Percentiles rank a stretch among this genome's conserved stretches.
These are phyloP conservation scores for Aureobasidium sp. DNA, from an alignment of 2,329 filamentous ascomycete species.

Conservation along the genomic window DNA sequence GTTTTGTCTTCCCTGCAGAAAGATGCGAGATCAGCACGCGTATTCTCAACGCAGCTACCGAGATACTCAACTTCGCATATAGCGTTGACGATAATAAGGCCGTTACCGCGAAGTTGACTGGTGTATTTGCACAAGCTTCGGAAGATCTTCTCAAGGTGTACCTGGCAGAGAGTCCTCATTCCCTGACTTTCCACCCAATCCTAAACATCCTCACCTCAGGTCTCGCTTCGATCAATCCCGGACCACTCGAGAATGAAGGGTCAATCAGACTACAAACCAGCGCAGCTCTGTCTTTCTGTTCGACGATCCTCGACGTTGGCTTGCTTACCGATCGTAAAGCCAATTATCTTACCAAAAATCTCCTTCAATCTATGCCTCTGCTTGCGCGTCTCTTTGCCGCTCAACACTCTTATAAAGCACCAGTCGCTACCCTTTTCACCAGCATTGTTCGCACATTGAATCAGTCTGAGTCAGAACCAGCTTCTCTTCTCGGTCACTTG, in stretches of 20 bases:
- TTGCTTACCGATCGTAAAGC: constrained; percentile 56
- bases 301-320: constrained; percentile 63
- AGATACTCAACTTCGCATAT: constrained; percentile 64
- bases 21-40: constrained; percentile 60
- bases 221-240: constrained; percentile 24
- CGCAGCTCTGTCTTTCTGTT: constrained; percentile 58
- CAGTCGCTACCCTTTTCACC: constrained; percentile 63
- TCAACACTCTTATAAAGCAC: constrained; percentile 57
- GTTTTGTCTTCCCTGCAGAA: constrained; percentile 62
- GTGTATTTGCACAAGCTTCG: constrained; percentile 64
- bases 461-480: constrained; percentile 60
- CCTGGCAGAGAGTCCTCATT: constrained; percentile 60
- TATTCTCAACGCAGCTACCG: constrained; percentile 63
- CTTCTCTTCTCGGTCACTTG: constrained; percentile 88
- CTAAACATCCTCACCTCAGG: constrained; percentile 60
- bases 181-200: constrained; percentile 70
- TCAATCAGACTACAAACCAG: constrained; percentile 44
- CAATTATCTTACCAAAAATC: constrained; percentile 56
- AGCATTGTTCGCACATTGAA: constrained; percentile 65
- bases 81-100: constrained; percentile 59
- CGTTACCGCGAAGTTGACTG: constrained; percentile 46
- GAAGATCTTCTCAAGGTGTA: constrained; percentile 71
- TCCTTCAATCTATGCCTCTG: constrained; percentile 74
- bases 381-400: constrained; percentile 69
- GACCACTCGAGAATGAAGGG: constrained; percentile 12